phyloP scores from a whole-genome alignment of 2,329 filamentous ascomycete genomes.

The Chalara sp. region DNA sequence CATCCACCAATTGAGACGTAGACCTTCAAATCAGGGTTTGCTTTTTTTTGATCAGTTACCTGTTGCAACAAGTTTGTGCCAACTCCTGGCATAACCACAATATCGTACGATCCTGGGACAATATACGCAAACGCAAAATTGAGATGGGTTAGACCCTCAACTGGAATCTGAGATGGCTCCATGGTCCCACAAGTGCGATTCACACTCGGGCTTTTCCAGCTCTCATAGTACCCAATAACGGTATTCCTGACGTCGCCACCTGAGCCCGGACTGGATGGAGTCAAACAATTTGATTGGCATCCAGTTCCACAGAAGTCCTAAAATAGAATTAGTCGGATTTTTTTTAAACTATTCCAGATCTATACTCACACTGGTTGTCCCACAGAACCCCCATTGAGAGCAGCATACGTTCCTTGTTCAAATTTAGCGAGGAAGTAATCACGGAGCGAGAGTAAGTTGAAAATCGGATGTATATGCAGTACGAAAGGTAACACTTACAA shows the following conservation, averaged over 20 bases:
- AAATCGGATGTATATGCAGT: too few relatives aligned
- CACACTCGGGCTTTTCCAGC: neutral
- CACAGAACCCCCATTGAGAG: constrained; percentile 18
- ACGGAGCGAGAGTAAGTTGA: too few relatives aligned
- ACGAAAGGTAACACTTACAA: too few relatives aligned
- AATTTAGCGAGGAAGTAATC: too few relatives aligned
- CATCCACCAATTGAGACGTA: constrained; percentile 14
- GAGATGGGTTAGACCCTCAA: constrained; percentile 24
- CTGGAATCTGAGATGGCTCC: constrained; percentile 3
- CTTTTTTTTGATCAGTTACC: constrained; percentile 10
- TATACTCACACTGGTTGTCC: constrained; percentile 1
- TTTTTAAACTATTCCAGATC: neutral
- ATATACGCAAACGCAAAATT: constrained; percentile 32
- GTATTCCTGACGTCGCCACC: neutral
- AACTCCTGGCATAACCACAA: constrained; percentile 25
- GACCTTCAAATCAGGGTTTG: constrained; percentile 4
- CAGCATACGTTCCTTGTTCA: constrained; percentile 22
- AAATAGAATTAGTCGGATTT: neutral
- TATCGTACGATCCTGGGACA: constrained; percentile 10
- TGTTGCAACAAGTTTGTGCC: constrained; percentile 4
- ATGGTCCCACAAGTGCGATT: neutral
- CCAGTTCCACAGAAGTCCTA: constrained; percentile 13
- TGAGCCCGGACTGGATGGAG: neutral
- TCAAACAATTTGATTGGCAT: neutral
- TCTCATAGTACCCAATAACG: neutral